Base-by-base conservation (phyloP, 1,139 yeast species). In the Diutina rugosa region DNA sequence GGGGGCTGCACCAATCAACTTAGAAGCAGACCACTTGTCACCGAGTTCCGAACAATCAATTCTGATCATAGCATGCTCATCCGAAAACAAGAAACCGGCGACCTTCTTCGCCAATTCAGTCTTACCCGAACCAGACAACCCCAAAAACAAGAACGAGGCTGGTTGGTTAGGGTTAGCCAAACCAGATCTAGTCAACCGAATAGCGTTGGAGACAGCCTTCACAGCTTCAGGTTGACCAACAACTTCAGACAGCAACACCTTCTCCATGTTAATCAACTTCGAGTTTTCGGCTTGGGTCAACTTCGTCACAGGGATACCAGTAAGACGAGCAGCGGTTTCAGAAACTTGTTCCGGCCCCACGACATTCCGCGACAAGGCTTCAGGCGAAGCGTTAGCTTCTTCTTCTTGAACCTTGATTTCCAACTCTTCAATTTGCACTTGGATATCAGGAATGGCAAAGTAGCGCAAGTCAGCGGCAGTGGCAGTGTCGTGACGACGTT, bases 281-380 rank as follows among this genome's bases (percentile, higher is more conserved):
- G 90, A 76, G 70, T 93, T 93, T 71, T 93, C 99, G 38, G 97
- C 95, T 72, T 90, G 97, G 3, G 96, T 87, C 65, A 93, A 80
- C 72, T 93, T 93, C 62, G 87, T 82, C n/a, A 93, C 98, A n/a
- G 99, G 99, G 60, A 93, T 91, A 68, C 99, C 99, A 12, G 99
- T 93, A 64, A 95, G 79, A 68, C 96, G 82, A 3, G 99, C 98
- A 35, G 97, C 97, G 38, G 98, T 93, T 71, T 93, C 98, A 38
- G 97, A 89, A 63, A 93, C 95, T 63, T 90, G 91, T 59, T 93
- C 98, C 26, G 95, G 76, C 58, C 93, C 93, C 58, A 93, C 99
- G 57, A 90, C 93, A 68, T 93, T 95, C 64, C 82, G 87, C 59
- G 90, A 80, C 78, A 93, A 74, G 21, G 85, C 74, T 57, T 84